phyloP scores from a whole-genome alignment of 768 basidiomycete species.

The Suillus subaureus region DNA sequence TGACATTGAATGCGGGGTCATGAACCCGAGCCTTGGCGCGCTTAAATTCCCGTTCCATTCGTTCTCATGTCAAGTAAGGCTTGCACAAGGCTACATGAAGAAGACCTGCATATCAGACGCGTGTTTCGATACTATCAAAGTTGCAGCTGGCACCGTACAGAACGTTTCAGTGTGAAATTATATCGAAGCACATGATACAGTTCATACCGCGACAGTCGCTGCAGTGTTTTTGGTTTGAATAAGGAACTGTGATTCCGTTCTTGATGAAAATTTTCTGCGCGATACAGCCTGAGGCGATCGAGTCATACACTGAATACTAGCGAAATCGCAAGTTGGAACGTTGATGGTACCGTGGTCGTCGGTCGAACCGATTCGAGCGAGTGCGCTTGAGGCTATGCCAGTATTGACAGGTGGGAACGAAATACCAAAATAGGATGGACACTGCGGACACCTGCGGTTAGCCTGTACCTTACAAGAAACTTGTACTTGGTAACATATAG shows the following conservation, averaged over 20 bases:
- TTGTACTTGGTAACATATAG: background rate
- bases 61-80: background rate
- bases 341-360: no score
- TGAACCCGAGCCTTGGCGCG: background rate
- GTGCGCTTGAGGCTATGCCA: no score
- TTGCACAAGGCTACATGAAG: background rate
- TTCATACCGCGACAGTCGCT: background rate
- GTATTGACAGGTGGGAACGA: constrained; percentile 4
- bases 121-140: background rate
- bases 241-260: background rate
- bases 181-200: background rate
- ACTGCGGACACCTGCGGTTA: background rate
- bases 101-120: background rate
- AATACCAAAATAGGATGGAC: background rate
- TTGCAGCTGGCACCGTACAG: background rate
- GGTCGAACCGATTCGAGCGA: no score
- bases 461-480: background rate
- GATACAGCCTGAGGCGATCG: no score
- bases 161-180: background rate
- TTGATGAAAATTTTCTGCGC: no score
- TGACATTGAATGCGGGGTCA: background rate
- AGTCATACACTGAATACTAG: no score
- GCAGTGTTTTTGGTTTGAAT: background rate
- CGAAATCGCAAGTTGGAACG: no score
- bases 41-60: background rate